phyloP scores from a whole-genome alignment of 1,284 basidiomycete genomes.

The Cutaneotrichosporon cyanovorans region DNA sequence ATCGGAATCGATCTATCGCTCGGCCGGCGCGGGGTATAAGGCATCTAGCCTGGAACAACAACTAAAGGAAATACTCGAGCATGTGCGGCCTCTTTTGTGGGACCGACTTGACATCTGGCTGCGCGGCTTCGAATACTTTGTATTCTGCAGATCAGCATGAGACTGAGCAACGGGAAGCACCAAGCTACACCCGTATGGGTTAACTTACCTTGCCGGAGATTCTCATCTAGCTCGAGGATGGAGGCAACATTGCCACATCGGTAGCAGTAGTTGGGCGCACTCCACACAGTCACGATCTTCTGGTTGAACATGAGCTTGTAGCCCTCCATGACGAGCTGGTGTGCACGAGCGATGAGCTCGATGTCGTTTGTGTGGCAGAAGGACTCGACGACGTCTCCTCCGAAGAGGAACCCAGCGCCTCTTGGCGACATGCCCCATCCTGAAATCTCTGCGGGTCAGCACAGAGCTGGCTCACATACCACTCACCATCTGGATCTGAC shows the following conservation, averaged over 20 bases:
- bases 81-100: conserved; percentile 70
- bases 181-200: no score
- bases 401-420: conserved; percentile 92
- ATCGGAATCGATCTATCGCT: no score
- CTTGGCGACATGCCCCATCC: conserved; percentile 97
- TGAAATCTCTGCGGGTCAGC: conserved; percentile 57
- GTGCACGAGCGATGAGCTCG: conserved; percentile 90
- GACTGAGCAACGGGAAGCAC: conserved; percentile 53
- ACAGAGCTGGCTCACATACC: no score
- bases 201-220: conserved; percentile 81
- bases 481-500: conserved; percentile 92
- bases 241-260: conserved; percentile 90
- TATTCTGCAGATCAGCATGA: conserved; percentile 52
- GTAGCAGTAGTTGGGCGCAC: conserved; percentile 97
- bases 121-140: conserved; percentile 55
- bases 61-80: conserved; percentile 42
- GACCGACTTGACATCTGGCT: conserved; percentile 73
- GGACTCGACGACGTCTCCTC: conserved; percentile 78
- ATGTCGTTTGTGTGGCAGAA: conserved; percentile 89
- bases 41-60: background rate
- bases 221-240: conserved; percentile 83
- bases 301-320: conserved; percentile 97
- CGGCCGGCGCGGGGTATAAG: no score
- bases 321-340: conserved; percentile 97
- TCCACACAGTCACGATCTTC: conserved; percentile 96